Conservation (phyloP, 331 rosid genomes). For the Quercus tomentella region DNA sequence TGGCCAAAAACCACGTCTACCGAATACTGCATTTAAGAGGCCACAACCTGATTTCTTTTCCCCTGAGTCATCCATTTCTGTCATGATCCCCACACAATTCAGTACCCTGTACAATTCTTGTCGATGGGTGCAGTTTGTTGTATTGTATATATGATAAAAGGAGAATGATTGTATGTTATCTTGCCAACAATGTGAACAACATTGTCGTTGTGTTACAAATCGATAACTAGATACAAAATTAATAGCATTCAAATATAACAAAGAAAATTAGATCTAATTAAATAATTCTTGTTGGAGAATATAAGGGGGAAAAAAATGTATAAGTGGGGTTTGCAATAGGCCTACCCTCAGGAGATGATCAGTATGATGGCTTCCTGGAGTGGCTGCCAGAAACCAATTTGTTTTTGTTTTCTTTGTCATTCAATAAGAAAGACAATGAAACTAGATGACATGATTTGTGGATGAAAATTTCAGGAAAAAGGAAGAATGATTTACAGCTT, state of each 20-base stretch:
- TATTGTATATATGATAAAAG: neutral
- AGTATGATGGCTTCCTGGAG: conserved; percentile 36
- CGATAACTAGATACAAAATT: neutral
- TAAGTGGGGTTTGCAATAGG: neutral
- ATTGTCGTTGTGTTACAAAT: neutral
- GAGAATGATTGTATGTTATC: neutral
- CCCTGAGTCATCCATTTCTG: conserved; percentile 40
- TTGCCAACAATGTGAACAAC: neutral
- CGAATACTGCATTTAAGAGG: conserved; percentile 48
- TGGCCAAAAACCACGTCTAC: conserved; percentile 33
- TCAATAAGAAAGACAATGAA: neutral
- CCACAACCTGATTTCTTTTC: conserved; percentile 61
- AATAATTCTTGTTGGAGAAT: conserved; percentile 1
- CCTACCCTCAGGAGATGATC: conserved; percentile 24
- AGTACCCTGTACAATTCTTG: neutral
- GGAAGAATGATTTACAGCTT: neutral
- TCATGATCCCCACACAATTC: too few species aligned
- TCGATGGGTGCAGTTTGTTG: neutral
- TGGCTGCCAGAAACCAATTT: conserved; percentile 10
- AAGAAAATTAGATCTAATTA: neutral
- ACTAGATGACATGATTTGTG: neutral
- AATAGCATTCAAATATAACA: neutral
- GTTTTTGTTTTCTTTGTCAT: neutral
- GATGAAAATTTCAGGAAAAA: conserved; percentile 1
- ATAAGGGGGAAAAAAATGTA: neutral